Conservation (phyloP, 1,139 yeast species). For the Petasospora rhodanensis region DNA sequence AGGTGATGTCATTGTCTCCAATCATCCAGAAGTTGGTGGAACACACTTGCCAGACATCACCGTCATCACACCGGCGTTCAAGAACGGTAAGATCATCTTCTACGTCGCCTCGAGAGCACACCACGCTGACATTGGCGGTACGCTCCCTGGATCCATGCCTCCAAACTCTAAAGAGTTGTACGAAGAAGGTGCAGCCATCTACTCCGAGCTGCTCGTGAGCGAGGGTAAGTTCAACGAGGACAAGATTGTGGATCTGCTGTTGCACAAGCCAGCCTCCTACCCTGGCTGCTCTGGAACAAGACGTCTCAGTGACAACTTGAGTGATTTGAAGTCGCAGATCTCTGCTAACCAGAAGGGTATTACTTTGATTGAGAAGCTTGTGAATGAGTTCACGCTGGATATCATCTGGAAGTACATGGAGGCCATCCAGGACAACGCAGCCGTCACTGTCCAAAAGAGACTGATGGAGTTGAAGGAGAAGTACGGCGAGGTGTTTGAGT, state of each 20-base stretch:
- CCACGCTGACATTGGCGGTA: slow-evolving; percentile 50
- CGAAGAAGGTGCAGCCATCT: slow-evolving; percentile 47
- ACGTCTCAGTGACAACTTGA: slow-evolving; percentile 40
- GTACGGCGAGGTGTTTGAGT: slow-evolving; percentile 26
- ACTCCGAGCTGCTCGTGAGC: slow-evolving; percentile 36
- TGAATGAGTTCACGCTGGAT: slow-evolving; percentile 34
- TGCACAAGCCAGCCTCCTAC: slow-evolving; percentile 37
- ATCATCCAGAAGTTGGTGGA: slow-evolving; percentile 80
- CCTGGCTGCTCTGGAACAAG: slow-evolving; percentile 47
- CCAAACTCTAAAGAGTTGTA: slow-evolving; percentile 42
- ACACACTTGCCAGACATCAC: slow-evolving; percentile 81
- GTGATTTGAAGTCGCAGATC: slow-evolving; percentile 46
- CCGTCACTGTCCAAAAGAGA: slow-evolving; percentile 35
- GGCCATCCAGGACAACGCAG: slow-evolving; percentile 42
- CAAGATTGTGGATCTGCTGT: slow-evolving; percentile 32
- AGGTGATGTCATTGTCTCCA: slow-evolving; percentile 74
- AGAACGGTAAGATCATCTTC: slow-evolving; percentile 33
- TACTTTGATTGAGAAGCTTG: slow-evolving; percentile 33
- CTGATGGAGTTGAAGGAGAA: slow-evolving; percentile 28
- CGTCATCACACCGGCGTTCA: slow-evolving; percentile 56
- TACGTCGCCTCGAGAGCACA: slow-evolving; percentile 49
- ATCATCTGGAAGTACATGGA: slow-evolving; percentile 40
- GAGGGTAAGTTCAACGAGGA: slow-evolving; percentile 40
- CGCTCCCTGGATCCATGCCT: slow-evolving; percentile 45
- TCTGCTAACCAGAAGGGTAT: slow-evolving; percentile 47